A percentile compares a stretch with the other conserved stretches of the same genome.
These are phyloP conservation scores for Fusarium tjaetaba DNA, from an alignment of 2,329 filamentous ascomycete species.

Conservation along the genomic window DNA sequence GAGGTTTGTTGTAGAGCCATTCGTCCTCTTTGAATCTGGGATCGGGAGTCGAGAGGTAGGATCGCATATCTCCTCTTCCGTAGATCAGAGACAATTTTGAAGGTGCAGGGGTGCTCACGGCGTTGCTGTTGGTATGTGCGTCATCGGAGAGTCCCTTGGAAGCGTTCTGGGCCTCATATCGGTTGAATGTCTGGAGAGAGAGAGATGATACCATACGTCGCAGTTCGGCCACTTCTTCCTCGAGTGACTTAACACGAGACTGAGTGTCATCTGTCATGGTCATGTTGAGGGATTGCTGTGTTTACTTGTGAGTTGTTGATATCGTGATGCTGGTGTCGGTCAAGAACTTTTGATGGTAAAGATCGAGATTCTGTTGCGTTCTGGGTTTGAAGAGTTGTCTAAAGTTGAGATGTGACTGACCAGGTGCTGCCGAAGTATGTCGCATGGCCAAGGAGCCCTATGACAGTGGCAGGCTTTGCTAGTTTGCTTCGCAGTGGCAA, in stretches of 20 bases:
- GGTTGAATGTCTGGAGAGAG: neutral
- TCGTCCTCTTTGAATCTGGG: neutral
- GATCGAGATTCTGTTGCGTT: neutral
- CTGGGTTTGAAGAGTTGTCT: neutral
- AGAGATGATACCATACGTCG: neutral
- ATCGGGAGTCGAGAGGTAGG: neutral
- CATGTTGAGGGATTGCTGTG: neutral
- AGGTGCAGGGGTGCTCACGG: rapidly evolving
- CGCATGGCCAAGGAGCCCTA: rapidly evolving
- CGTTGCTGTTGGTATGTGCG: neutral
- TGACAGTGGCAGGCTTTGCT: neutral
- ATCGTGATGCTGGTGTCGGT: neutral
- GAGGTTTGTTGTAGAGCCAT: neutral
- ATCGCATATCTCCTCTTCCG: neutral
- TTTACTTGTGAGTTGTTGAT: neutral
- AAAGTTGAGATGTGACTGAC: too few species aligned
- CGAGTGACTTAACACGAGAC: neutral
- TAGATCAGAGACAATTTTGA: neutral
- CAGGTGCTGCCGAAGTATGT: neutral
- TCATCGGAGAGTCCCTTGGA: too few species aligned
- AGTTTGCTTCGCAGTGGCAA: neutral
- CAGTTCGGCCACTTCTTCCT: too few species aligned
- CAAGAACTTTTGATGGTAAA: neutral
- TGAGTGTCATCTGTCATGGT: too few species aligned
- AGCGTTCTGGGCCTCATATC: too few species aligned